These are phyloP conservation scores for Scedosporium dehoogii DNA, from an alignment of 2,329 filamentous ascomycete genomes.

Conservation along the genomic window DNA sequence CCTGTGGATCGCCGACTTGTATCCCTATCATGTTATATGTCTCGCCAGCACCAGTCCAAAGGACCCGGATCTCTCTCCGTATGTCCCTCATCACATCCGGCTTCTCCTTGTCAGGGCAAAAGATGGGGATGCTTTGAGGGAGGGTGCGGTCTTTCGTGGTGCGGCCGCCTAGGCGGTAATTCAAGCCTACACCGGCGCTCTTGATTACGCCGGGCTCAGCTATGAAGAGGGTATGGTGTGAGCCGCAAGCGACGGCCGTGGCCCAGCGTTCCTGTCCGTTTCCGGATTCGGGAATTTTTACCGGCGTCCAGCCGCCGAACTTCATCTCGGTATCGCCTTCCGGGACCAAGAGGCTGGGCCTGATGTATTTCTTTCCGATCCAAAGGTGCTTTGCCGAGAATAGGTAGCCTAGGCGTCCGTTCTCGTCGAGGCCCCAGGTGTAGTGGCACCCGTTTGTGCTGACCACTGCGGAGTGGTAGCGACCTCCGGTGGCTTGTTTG, in stretches of 20 bases:
- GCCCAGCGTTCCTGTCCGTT: constrained; percentile 11
- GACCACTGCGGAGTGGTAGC: constrained; percentile 57
- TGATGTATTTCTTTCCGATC: too few species aligned
- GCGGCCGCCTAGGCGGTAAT: constrained; percentile 30
- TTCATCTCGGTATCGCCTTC: constrained; percentile 9
- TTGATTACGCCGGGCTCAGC: constrained; percentile 54
- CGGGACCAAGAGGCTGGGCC: too few species aligned
- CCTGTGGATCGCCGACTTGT: not conserved
- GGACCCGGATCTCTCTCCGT: not conserved
- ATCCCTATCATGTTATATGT: not conserved
- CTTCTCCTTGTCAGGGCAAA: not conserved
- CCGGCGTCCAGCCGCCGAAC: constrained; percentile 26
- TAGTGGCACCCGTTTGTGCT: constrained; percentile 38
- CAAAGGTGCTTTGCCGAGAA: constrained; percentile 14
- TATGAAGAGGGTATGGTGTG: constrained; percentile 59
- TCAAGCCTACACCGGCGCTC: constrained; percentile 52
- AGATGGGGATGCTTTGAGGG: not conserved
- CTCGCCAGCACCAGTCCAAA: constrained; percentile 1
- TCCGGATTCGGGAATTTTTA: constrained; percentile 41
- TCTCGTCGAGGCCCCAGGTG: constrained; percentile 45
- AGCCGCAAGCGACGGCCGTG: constrained; percentile 42
- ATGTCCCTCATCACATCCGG: not conserved
- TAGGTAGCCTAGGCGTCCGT: constrained; percentile 38
- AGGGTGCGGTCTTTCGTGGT: constrained; percentile 20
- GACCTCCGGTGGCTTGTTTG: constrained; percentile 51